phyloP scores from a whole-genome alignment of 75 land plant species.

The Gnetum montanum region DNA sequence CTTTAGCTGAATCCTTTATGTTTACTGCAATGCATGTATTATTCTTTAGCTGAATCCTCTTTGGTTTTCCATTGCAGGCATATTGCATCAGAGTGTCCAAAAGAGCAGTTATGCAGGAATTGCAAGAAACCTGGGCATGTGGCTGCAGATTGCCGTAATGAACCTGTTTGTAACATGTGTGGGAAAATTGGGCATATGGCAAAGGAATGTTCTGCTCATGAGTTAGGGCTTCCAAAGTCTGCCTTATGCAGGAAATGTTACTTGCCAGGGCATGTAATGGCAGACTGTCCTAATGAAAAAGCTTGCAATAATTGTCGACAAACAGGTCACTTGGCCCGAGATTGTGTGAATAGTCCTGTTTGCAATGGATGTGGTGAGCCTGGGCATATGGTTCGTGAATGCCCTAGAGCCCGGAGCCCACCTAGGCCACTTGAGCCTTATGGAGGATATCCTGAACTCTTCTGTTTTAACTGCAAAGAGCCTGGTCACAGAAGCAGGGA shows the following conservation, averaged over 20 bases:
- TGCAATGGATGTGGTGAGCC: constrained; percentile 43
- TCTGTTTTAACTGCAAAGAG: constrained; percentile 1
- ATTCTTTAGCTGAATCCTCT: neutral
- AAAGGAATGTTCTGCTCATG: constrained; percentile 26
- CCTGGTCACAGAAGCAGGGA: neutral
- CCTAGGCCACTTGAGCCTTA: no score
- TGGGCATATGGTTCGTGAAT: constrained; percentile 38
- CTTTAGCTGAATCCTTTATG: neutral
- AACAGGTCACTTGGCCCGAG: constrained; percentile 37
- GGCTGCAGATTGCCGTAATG: constrained; percentile 38
- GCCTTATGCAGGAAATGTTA: constrained; percentile 38
- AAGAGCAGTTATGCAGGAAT: constrained; percentile 38
- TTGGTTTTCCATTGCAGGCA: constrained; percentile 19
- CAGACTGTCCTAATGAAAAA: constrained; percentile 38
- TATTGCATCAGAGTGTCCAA: constrained; percentile 31
- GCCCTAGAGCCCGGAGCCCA: constrained; percentile 6
- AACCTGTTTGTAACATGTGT: constrained; percentile 37
- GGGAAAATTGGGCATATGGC: constrained; percentile 37
- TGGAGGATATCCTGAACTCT: constrained; percentile 1
- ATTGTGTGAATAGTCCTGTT: constrained; percentile 38
- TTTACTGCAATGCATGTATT: neutral
- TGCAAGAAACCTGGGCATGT: constrained; percentile 45
- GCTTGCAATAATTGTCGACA: constrained; percentile 41
- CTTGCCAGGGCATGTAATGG: constrained; percentile 30
- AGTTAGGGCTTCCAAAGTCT: constrained; percentile 23